A percentile compares a stretch with the other conserved stretches of the same genome.
Conservation (phyloP, 106 monocot genomes). For the Dendrobium nobile region DNA sequence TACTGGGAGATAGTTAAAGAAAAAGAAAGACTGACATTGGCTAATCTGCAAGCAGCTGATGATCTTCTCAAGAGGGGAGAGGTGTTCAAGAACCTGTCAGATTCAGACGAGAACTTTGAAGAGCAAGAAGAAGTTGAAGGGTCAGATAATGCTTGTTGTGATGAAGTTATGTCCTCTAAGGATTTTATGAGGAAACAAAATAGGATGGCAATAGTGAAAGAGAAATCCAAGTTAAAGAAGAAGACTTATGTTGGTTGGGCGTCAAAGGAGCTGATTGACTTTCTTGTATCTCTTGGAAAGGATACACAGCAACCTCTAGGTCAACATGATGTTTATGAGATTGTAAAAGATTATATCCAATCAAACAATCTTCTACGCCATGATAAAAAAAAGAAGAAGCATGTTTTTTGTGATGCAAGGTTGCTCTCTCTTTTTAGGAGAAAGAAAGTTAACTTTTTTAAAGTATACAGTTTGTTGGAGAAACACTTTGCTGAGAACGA, state of each 20-base stretch:
- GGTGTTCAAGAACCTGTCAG: slow-evolving; percentile 15
- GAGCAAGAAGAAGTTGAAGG: slow-evolving; percentile 27
- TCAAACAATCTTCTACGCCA: slow-evolving; percentile 50
- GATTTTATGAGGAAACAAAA: slow-evolving; percentile 6
- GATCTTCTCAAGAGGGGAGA: slow-evolving; percentile 34
- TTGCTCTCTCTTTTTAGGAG: slow-evolving; percentile 51
- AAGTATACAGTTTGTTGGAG: slow-evolving; percentile 46
- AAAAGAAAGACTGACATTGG: slow-evolving; percentile 40
- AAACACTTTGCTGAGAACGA: slow-evolving; percentile 46
- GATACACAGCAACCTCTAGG: slow-evolving; percentile 29
- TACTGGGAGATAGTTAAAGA: slow-evolving; percentile 80
- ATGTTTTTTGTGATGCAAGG: slow-evolving; percentile 51
- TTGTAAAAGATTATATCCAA: slow-evolving; percentile 51
- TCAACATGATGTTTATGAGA: slow-evolving; percentile 38
- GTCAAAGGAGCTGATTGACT: slow-evolving; percentile 53
- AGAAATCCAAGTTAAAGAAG: slow-evolving; percentile 35
- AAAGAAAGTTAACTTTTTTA: slow-evolving; percentile 38
- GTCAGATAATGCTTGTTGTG: slow-evolving; percentile 12
- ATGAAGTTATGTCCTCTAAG: slow-evolving; percentile 8
- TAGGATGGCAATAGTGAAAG: slow-evolving; percentile 11
- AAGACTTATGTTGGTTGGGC: slow-evolving; percentile 55
- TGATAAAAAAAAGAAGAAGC: slow-evolving; percentile 45
- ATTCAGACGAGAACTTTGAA: slow-evolving; percentile 22
- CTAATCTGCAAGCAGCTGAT: slow-evolving; percentile 42
- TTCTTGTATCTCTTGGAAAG: slow-evolving; percentile 55